These are phyloP conservation scores for Acrocalymma vagum DNA, from an alignment of 2,329 filamentous ascomycete genomes.

Conservation along the genomic window DNA sequence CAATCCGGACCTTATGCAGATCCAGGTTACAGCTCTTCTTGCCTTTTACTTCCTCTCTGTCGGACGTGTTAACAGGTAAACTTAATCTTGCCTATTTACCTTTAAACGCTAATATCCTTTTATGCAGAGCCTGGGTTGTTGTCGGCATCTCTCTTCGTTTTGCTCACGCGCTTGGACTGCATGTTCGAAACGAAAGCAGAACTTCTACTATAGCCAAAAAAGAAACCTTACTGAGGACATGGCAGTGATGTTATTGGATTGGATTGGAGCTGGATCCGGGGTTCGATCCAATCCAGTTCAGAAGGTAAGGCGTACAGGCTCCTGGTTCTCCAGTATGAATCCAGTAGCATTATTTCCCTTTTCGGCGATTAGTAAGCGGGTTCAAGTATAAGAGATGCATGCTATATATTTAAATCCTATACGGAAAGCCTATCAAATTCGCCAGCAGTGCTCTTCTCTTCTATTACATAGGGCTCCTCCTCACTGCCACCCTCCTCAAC, in stretches of 20 bases:
- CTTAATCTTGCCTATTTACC: background rate
- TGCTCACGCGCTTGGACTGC: conserved; percentile 45
- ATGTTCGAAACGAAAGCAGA: conserved; percentile 43
- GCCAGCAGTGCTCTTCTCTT: too few species aligned
- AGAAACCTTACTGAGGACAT: conserved; percentile 46
- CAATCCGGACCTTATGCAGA: conserved; percentile 45
- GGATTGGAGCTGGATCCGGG: too few species aligned
- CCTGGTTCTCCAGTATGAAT: too few species aligned
- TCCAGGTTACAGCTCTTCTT: conserved; percentile 47
- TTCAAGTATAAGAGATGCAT: too few species aligned
- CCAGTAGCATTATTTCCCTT: too few species aligned
- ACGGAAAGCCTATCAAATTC: too few species aligned
- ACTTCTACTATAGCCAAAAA: conserved; percentile 31
- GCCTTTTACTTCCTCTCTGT: conserved; percentile 50
- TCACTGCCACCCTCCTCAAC: too few species aligned
- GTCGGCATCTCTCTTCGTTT: conserved; percentile 47
- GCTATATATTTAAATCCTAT: too few species aligned
- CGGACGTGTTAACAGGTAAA: conserved; percentile 51
- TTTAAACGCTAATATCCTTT: background rate
- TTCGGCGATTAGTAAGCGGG: too few species aligned
- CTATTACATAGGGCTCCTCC: too few species aligned
- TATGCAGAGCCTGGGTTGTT: conserved; percentile 45
- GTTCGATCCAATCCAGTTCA: too few species aligned
- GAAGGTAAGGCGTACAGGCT: too few species aligned
- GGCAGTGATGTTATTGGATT: conserved; percentile 53